Evolutionary conservation across 176 grass and related monocot species (phyloP).

Genomic region (Secale cereale): DNA sequence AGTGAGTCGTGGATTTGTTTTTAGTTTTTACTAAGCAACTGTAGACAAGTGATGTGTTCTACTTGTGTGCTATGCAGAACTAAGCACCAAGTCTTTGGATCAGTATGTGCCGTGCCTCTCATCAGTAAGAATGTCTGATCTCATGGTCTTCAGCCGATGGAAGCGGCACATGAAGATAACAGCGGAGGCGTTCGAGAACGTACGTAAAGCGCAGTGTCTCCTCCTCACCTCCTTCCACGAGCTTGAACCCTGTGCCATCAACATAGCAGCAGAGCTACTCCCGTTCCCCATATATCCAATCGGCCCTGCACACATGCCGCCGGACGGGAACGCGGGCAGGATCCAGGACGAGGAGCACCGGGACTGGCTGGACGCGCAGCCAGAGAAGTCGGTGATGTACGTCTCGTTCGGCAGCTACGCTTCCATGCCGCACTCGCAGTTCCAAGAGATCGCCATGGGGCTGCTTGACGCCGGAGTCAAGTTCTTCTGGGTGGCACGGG

Average conservation of each 20-base stretch:
- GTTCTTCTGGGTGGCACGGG: slow-evolving; percentile 57
- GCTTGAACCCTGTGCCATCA: slow-evolving; percentile 39
- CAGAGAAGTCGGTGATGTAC: slow-evolving; percentile 49
- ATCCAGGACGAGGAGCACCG: neutral
- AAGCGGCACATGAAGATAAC: neutral
- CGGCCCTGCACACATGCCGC: slow-evolving; percentile 35
- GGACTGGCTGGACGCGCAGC: slow-evolving; percentile 48
- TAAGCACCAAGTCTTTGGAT: slow-evolving; percentile 35
- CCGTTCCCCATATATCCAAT: slow-evolving; percentile 40
- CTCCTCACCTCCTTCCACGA: slow-evolving; percentile 65
- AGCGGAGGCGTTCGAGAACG: slow-evolving; percentile 8
- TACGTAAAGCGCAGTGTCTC: slow-evolving; percentile 52
- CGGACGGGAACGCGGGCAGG: neutral
- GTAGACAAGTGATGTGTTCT: neutral
- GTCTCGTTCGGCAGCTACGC: slow-evolving; percentile 71
- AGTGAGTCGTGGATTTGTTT: too few relatives aligned
- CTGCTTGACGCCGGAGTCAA: slow-evolving; percentile 25
- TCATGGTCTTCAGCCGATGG: slow-evolving; percentile 23
- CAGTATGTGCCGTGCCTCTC: slow-evolving; percentile 24
- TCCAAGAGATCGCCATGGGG: slow-evolving; percentile 51
- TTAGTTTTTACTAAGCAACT: neutral
- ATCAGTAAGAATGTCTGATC: slow-evolving; percentile 37
- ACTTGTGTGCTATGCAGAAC: neutral
- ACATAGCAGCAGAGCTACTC: slow-evolving; percentile 13
- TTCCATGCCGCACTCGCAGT: slow-evolving; percentile 27